Base-by-base conservation (phyloP, 768 basidiomycete species). In the Pholiota molesta region DNA sequence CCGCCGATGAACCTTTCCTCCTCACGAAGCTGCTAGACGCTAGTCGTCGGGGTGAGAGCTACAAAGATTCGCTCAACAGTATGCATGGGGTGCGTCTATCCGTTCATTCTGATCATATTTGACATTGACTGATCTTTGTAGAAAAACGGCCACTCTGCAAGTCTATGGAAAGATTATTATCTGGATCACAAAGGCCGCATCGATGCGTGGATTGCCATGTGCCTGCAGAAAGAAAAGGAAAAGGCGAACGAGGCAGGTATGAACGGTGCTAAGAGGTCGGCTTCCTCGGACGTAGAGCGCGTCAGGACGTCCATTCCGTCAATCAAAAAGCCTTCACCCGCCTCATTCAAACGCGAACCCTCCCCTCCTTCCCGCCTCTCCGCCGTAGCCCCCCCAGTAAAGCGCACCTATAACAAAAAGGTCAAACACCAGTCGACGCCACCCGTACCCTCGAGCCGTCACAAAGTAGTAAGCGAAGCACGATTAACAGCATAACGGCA, bases 81-180 rank as follows among this genome's bases (percentile, higher is more conserved):
- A 74, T 91, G 17, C 88, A 91, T 67, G 86, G 86, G 33, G 89
- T 90, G 70, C 65, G 85, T 72, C 14, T 56, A 61, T 37, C 21
- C 40, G 61, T 37, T 26, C 28, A 37, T 31, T n/a, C 28, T 14
- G 26, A n/a, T 42, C 29, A 61, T 31, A 62, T 19, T 39, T 59
- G 52, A 51, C 58, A 67, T 69, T 71, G n/a, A 71, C 59, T 26
- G 44, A 40, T 37, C 53, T 28, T 37, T 49, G 13, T 60, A 85
- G 84, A 79, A 70, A 71, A 80, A 80, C 60, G 78, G 78, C 5
- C 82, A 84, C 68, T 79, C 81, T 17, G 82, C 88, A 39, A 86
- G 80, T 70, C 73, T 89, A 23, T 92, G 90, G 90, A 92, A 91
- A 69, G 91, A 92, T 66, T 91, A 91, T 69, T 92, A 89, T 66